Evolutionary conservation across 805 yeast genomes (phyloP).

Genomic region (Yamadazyma phyllophila): DNA sequence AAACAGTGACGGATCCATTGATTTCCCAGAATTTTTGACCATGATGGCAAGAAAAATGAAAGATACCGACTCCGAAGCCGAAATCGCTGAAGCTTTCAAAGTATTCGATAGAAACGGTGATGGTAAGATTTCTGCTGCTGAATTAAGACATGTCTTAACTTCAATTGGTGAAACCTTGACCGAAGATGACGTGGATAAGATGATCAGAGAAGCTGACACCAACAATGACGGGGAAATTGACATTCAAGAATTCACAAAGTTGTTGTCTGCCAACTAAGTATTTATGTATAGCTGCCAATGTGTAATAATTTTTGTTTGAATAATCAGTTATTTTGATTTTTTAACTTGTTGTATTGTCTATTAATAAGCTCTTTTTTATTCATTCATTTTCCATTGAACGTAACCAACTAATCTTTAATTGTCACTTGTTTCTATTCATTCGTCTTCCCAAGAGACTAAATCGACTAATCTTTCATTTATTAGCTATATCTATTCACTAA

Average conservation of each 20-base stretch:
- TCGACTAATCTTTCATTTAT: not conserved
- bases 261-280: slow-evolving; percentile 68
- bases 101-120: slow-evolving; percentile 96
- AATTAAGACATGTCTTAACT: slow-evolving; percentile 93
- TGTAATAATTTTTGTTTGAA: not conserved
- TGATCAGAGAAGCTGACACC: slow-evolving; percentile 93
- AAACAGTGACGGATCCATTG: slow-evolving; percentile 80
- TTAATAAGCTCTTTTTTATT: too few relatives aligned
- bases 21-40: slow-evolving; percentile 48
- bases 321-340: not conserved
- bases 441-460: too few relatives aligned
- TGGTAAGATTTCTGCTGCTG: slow-evolving; percentile 95
- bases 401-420: too few relatives aligned
- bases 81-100: slow-evolving; percentile 94
- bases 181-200: slow-evolving; percentile 95
- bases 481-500: not conserved
- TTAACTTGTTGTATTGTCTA: not conserved
- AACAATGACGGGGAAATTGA: slow-evolving; percentile 97
- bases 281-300: slow-evolving; percentile 1
- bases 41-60: slow-evolving; percentile 68
- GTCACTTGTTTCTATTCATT: too few relatives aligned
- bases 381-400: too few relatives aligned
- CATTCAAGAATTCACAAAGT: slow-evolving; percentile 92
- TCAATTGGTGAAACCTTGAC: slow-evolving; percentile 96
- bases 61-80: slow-evolving; percentile 96